A percentile compares a stretch with the other conserved stretches of the same genome.
phyloP scores from a whole-genome alignment of 768 basidiomycete species.

The Lactarius trivialis region DNA sequence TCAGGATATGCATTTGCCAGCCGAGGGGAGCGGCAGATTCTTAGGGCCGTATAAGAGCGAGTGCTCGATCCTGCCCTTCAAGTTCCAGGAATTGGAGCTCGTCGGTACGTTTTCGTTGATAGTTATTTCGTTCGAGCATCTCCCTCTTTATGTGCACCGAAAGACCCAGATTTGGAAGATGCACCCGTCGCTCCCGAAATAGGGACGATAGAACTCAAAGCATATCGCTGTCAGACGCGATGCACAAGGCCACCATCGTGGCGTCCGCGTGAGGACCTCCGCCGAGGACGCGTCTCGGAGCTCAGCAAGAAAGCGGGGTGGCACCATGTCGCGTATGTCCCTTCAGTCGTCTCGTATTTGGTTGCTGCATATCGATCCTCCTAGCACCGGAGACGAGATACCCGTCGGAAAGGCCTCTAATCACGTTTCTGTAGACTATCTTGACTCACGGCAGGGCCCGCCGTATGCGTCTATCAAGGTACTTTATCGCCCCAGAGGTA shows the following conservation, averaged over 20 bases:
- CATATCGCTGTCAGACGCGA: background rate
- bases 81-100: slow-evolving; percentile 13
- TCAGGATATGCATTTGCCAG: background rate
- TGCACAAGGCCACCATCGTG: no score
- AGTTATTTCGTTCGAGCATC: background rate
- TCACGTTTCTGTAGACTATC: background rate
- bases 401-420: background rate
- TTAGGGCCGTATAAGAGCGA: background rate
- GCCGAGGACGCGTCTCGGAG: slow-evolving; percentile 8
- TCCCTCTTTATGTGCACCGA: background rate
- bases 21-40: background rate
- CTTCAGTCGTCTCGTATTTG: background rate
- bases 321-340: slow-evolving; percentile 13
- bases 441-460: background rate
- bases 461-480: slow-evolving; percentile 7
- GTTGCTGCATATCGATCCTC: background rate
- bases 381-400: slow-evolving; percentile 13
- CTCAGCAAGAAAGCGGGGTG: slow-evolving; percentile 19
- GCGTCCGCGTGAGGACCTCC: background rate
- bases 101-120: slow-evolving; percentile 3
- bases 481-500: slow-evolving; percentile 18
- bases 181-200: slow-evolving; percentile 7
- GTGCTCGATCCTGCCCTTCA: slow-evolving; percentile 1
- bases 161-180: slow-evolving; percentile 14
- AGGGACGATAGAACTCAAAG: slow-evolving; percentile 14